phyloP scores from a whole-genome alignment of 2,329 filamentous ascomycete species.

The Aspergillus versicolor region DNA sequence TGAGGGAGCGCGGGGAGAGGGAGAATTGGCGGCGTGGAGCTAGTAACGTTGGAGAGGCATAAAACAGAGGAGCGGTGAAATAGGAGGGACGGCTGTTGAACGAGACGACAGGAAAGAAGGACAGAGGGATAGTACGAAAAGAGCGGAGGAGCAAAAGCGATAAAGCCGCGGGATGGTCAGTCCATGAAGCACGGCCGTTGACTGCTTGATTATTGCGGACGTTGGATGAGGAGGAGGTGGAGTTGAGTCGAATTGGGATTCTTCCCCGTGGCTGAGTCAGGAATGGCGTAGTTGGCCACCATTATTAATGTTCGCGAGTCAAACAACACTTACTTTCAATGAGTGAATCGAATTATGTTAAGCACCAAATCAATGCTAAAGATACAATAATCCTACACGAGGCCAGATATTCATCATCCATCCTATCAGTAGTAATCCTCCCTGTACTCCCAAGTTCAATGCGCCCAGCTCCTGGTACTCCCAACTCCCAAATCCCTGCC shows the following conservation, averaged over 20 bases:
- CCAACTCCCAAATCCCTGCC: background rate
- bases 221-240: slow-evolving; percentile 8
- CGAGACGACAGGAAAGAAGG: slow-evolving; percentile 4
- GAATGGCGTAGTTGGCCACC: slow-evolving; percentile 1
- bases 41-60: slow-evolving; percentile 23
- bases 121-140: slow-evolving; percentile 17
- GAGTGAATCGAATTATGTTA: slow-evolving; percentile 2
- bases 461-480: background rate
- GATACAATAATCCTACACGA: slow-evolving; percentile 8
- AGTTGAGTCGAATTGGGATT: slow-evolving; percentile 7
- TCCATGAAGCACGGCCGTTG: slow-evolving; percentile 11
- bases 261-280: slow-evolving; percentile 13
- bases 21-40: slow-evolving; percentile 19
- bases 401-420: slow-evolving; percentile 7
- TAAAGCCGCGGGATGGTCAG: slow-evolving; percentile 11
- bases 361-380: slow-evolving; percentile 8
- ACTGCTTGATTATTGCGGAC: slow-evolving; percentile 2
- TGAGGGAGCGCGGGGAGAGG: slow-evolving; percentile 17
- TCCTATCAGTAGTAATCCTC: slow-evolving; percentile 5
- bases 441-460: background rate
- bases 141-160: slow-evolving; percentile 14
- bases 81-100: background rate
- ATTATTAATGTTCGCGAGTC: slow-evolving; percentile 6
- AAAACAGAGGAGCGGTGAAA: slow-evolving; percentile 17
- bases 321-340: background rate